Evolutionary conservation across 495 filamentous ascomycete species (phyloP).

Genomic region (Neurospora intermedia): DNA sequence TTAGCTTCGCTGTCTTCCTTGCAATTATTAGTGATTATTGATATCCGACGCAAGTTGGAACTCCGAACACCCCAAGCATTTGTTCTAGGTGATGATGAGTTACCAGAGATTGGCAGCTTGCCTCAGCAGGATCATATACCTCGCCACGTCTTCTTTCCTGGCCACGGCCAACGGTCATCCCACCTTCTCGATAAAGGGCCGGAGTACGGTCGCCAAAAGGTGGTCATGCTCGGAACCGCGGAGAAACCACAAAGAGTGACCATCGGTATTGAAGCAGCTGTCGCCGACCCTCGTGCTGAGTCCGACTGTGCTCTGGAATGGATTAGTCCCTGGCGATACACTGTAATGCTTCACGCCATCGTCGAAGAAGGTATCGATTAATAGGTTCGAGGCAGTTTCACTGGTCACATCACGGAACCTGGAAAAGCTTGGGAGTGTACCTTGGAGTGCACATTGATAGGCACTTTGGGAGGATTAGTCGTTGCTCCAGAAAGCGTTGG

Average conservation of each 20-base stretch:
- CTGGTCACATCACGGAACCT: too few relatives aligned
- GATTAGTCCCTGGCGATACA: neutral
- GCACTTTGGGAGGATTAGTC: neutral
- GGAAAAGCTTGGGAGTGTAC: neutral
- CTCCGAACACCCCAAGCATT: neutral
- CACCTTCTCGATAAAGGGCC: neutral
- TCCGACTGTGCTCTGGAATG: neutral
- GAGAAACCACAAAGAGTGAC: neutral
- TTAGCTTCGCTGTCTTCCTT: too few relatives aligned
- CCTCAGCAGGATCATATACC: neutral
- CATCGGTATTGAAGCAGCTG: neutral
- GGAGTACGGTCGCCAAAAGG: neutral
- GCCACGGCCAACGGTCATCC: neutral
- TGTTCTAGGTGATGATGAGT: neutral
- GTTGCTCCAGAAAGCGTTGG: neutral
- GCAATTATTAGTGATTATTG: neutral
- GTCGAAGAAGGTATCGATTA: too few relatives aligned
- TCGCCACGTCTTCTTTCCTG: neutral
- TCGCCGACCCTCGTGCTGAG: rapidly evolving
- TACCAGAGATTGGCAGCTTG: neutral
- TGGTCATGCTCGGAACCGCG: neutral
- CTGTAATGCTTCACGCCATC: neutral
- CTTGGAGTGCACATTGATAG: neutral
- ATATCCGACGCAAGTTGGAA: neutral
- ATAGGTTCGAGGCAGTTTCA: too few relatives aligned